Percentiles rank a stretch among this genome's conserved stretches.
phyloP scores from a whole-genome alignment of 257 asterid genomes.

The Cordia subcordata region DNA sequence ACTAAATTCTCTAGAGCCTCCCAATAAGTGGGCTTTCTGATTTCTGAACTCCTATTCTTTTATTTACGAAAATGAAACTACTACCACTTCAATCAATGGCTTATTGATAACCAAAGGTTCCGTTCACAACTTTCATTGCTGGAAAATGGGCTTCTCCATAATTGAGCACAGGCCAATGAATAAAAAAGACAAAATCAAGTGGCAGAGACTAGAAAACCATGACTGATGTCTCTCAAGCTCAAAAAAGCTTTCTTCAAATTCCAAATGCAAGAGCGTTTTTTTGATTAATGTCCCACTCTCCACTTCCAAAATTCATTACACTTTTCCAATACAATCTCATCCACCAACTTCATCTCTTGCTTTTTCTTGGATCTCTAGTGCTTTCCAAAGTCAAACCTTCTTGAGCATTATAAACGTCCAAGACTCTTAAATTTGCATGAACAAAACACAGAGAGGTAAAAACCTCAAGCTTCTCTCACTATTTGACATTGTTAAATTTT shows the following conservation, averaged over 20 bases:
- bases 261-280: conserved; percentile 22
- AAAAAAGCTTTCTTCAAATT: conserved; percentile 10
- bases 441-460: too few relatives aligned
- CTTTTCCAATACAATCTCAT: conserved; percentile 21
- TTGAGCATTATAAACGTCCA: too few relatives aligned
- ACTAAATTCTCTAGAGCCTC: too few relatives aligned
- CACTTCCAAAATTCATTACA: conserved; percentile 32
- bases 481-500: too few relatives aligned
- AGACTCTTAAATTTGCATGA: too few relatives aligned
- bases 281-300: conserved; percentile 40
- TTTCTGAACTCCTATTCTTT: too few relatives aligned
- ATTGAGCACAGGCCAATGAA: conserved; percentile 21
- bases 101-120: too few relatives aligned
- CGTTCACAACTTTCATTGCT: conserved; percentile 24
- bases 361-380: conserved; percentile 19
- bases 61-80: too few relatives aligned
- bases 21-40: too few relatives aligned
- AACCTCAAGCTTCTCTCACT: too few relatives aligned
- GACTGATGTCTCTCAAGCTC: conserved; percentile 31
- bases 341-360: conserved; percentile 32
- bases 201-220: conserved; percentile 42
- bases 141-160: conserved; percentile 26
- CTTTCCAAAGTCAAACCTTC: conserved; percentile 47
- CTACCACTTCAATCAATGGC: too few relatives aligned
- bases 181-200: conserved; percentile 30